Base-by-base conservation (phyloP, 306 rosid genomes). In the Prunus salicina region DNA sequence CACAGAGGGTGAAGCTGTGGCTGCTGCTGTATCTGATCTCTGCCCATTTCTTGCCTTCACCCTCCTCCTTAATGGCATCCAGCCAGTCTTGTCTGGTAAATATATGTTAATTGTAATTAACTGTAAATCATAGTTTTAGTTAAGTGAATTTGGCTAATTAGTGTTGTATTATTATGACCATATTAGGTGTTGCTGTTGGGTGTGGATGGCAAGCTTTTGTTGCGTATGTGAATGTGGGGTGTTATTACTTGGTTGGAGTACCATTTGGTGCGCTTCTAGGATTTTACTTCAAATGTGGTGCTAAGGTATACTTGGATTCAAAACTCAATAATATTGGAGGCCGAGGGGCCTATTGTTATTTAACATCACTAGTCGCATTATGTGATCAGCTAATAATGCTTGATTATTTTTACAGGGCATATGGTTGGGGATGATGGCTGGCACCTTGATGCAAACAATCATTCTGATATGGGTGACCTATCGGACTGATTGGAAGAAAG, bases 121-220 rank as follows among this genome's bases (percentile, higher is more conserved):
- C 8, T 38, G 43, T 38, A 38, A 38, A 38, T 38, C 43, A 38
- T 7, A 6, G 43, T 38, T 13, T 3, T n/a, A 4, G 5, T 20
- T 20, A 12, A 58, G 22, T 58, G 18, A 24, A 58, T 24, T 25
- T 10, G 5, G 34, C 64, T 58, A 24, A 58, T 12, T 1, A 24
- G 12, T 58, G 64, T 58, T 10, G 24, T 47, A 13, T 47, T 13
- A 2, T 11, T 2, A 47, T 47, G 52, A 47, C 7, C 30, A 28
- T 38, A 6, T 38, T 38, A 93, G 97, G 98, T 6, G 97, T 93
- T 74, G 98, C 98, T 73, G 93, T 93, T 78, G 98, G 98, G 8
- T 91, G 98, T 68, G 97, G 97, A 80, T 93, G 98, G 97, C 98
- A 93, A 82, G 28, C 90, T n/a, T 87, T 91, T 18, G 97, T 91